Evolutionary conservation across 139 green algal genomes (phyloP), one percentile per base, ranked within the genome.

Genomic region (Eudorina sp.): DNA sequence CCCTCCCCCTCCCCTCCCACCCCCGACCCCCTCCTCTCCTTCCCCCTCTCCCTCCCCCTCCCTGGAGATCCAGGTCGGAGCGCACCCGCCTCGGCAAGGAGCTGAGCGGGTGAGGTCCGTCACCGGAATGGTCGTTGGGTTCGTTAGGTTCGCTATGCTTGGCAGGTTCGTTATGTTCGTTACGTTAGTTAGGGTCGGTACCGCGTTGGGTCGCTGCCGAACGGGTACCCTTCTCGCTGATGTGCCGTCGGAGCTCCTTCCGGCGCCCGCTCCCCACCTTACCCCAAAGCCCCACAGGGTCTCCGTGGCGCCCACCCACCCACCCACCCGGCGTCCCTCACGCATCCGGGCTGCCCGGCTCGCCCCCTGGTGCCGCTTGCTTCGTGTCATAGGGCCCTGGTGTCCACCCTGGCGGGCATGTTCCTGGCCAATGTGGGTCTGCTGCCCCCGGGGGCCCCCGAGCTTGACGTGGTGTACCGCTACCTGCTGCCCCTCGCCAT

Each of bases 401-500:
- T 98, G 41, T 88, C 89, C 9, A 98, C 96, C 4, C 84, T 98
- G 40, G 58, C 93, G 31, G 96, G 94, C 7, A 95, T 99, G 82
- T 51, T 91, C 4, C 69, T 97, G 4, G 93, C 87, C 73, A 98
- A 98, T 87, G 36, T 62, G 34, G 88, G 88, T 34, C 36, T 88
- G 80, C 81, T 88, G 36, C 73, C 74, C 16, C 64, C n/a, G 58
- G 53, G 40, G 51, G n/a, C 81, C 46, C 62, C 83, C 58, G 90
- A 93, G 82, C 74, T 93, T 21, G 27, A 88, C 36, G 75, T 87
- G 25, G 90, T 93, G 74, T 93, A 91, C 92, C 93, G 93, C 41
- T 97, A 93, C 88, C 83, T 99, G 31, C 94, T 99, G 64, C 97
- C 97, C 0, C 89, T 99, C 46, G 96, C 96, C 13, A 95, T 99